Evolutionary conservation across 2,329 filamentous ascomycete genomes (phyloP), one percentile per base, ranked within the genome.

Genomic region (Herpotrichia juniperi): DNA sequence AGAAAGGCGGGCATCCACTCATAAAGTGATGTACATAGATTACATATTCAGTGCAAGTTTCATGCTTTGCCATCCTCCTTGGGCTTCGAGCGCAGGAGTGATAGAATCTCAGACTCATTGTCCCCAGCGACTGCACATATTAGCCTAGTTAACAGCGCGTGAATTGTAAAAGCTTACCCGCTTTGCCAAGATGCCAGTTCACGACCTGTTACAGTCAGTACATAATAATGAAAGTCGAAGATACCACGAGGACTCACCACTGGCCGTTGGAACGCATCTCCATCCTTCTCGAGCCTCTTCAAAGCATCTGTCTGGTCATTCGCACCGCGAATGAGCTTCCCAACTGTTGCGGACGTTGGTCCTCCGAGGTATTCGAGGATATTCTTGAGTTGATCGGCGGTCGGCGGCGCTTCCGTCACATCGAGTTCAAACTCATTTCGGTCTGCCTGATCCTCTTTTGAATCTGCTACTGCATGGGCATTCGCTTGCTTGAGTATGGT

Each of bases 121-220:
- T 90, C 90, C 17, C 91, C 90, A 22, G 85, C 79, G 9, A 87
- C 83, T 83, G 57, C 22, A 22, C 17, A 10, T 3, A 50, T 63
- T 51, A 63, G 57, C 35, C 22, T 14, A 22, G 10, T 8, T 9
- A 21, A 6, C 2, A 46, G 26, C 12, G 14, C 11, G 19, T 24
- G 9, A 14, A 12, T 19, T 7, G 19, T 9, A 10, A 45, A 34
- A 45, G 10, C 76, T 49, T 74, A 77, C 89, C 80, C 42, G 87
- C 93, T 73, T 86, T 89, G 59, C 93, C 94, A 73, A 93, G 93
- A 71, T 89, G 91, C 94, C 94, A 97, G 73, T 97, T 93, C 46
- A 97, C 93, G 52, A 88, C 58, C 64, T 62, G 30, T 58, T 19
- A 21, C 17, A 44, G 42, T 58, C 42, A 63, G 53, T 28, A 47